Percentiles rank a stretch among this genome's conserved stretches.
These are phyloP conservation scores for Fonsecaea monophora DNA, from an alignment of 2,329 filamentous ascomycete species.

Conservation along the genomic window DNA sequence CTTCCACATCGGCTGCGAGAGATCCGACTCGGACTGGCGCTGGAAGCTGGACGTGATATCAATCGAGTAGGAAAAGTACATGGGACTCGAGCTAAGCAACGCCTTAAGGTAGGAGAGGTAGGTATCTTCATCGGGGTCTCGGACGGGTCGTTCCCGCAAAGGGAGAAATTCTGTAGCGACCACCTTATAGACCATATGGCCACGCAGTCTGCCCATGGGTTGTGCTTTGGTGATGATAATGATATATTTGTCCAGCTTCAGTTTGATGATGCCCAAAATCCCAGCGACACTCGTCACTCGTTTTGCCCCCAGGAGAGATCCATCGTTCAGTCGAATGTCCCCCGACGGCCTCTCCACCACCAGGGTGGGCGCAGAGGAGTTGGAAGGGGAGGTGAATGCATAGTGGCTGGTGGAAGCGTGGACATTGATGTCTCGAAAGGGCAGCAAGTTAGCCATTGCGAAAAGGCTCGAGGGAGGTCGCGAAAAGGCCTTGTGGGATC, in stretches of 20 bases:
- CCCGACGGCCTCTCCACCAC: constrained; percentile 91
- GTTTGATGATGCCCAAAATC: constrained; percentile 90
- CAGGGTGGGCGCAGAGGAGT: constrained; percentile 83
- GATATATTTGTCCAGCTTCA: constrained; percentile 95
- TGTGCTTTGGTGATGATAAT: constrained; percentile 94
- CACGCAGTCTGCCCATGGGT: constrained; percentile 87
- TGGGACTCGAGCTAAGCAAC: constrained; percentile 80
- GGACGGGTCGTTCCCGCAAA: constrained; percentile 84
- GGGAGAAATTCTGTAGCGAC: constrained; percentile 90
- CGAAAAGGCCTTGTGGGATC: constrained; percentile 10
- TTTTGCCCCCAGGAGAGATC: constrained; percentile 75
- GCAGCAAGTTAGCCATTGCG: constrained; percentile 55
- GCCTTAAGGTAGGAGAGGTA: constrained; percentile 83
- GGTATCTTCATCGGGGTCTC: constrained; percentile 91
- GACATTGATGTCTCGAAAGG: constrained; percentile 96
- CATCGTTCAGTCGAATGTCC: constrained; percentile 84
- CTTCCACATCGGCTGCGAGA: constrained; percentile 80
- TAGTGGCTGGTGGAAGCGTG: constrained; percentile 91
- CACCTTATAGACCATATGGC: constrained; percentile 95
- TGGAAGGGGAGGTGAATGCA: constrained; percentile 94
- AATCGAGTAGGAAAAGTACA: constrained; percentile 98
- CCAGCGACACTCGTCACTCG: constrained; percentile 93
- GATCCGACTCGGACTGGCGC: constrained; percentile 80
- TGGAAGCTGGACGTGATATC: constrained; percentile 98
- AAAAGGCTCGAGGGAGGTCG: constrained; percentile 2